Conservation (phyloP, 148 eudicot species). For the Selenicereus undatus region DNA sequence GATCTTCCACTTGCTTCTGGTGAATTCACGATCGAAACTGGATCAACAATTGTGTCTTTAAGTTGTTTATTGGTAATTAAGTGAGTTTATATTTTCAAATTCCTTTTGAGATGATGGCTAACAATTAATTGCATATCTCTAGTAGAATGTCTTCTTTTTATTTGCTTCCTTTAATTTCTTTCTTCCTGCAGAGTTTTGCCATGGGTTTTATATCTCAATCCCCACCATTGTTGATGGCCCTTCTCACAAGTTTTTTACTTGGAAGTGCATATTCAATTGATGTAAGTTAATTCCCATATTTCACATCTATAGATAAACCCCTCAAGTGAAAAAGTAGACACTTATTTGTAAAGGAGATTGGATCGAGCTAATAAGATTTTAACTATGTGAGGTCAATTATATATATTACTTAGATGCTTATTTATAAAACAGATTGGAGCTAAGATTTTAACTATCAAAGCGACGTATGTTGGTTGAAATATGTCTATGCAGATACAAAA, state of each 20-base stretch:
- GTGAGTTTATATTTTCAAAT: neutral
- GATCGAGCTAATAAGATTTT: no score
- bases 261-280: slow-evolving; percentile 34
- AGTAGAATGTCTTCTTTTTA: neutral
- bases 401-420: no score
- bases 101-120: no score
- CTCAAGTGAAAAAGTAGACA: no score
- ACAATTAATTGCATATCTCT: no score
- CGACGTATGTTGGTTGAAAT: no score
- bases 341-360: no score
- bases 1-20: slow-evolving; percentile 31
- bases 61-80: slow-evolving; percentile 21
- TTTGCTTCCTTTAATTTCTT: neutral
- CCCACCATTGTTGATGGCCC: slow-evolving; percentile 26
- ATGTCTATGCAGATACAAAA: no score
- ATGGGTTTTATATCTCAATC: slow-evolving; percentile 24
- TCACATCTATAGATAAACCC: no score
- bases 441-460: neutral
- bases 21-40: slow-evolving; percentile 16
- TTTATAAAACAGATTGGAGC: no score
- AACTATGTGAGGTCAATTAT: no score
- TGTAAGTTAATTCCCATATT: slow-evolving; percentile 17
- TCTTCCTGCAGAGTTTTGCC: slow-evolving; percentile 22
- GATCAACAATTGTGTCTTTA: slow-evolving; percentile 20
- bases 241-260: slow-evolving; percentile 25